Base-by-base conservation (phyloP, 371 early-diverging fungal species). In the Mucor saturninus region DNA sequence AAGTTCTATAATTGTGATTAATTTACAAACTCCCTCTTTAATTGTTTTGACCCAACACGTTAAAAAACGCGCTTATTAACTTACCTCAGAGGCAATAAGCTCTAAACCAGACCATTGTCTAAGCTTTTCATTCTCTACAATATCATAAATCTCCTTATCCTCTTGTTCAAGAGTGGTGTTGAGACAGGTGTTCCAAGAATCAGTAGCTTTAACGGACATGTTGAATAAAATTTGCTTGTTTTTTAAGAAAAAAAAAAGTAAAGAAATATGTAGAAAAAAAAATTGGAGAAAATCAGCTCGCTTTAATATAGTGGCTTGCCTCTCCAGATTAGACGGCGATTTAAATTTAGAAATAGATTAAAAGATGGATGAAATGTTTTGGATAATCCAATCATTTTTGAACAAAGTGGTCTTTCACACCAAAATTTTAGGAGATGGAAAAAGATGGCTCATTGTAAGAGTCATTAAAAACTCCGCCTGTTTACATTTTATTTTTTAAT, bases 1-100 rank as follows among this genome's bases (percentile, higher is more conserved):
- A 97, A 99, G 90, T 99, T 99, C 94, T 97, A 83, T 9, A n/a
- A 43, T 11, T 2, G 14, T 28, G 9, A 28, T 48, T 28, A 26
- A 15, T 48, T 21, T 5, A 48, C 5, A 55, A 26, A 42, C 15
- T 49, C 11, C 5, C 2, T 37, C 26, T 29, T 8, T 39, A 5
- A 38, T 29, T 54, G 35, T 21, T 21, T 21, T 21, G 21, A 21
- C 21, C 35, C 35, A 35, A 35, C 35, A 35, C 35, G 35, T 35
- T 35, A 35, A 1, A 0, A 51, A 31, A 32, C 30, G 30, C 52
- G n/a, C 32, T 56, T 14, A 28, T 42, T 21, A 21, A 53, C 38
- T 21, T 76, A 93, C 95, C 90, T 98, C 99, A 39, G 98, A 98
- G 53, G 99, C 98, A 76, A 99, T 99, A 67, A 99, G 85, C 70